Evolutionary conservation across 73 alveolate genomes (phyloP).

Genomic region (Blepharisma japonicum): DNA sequence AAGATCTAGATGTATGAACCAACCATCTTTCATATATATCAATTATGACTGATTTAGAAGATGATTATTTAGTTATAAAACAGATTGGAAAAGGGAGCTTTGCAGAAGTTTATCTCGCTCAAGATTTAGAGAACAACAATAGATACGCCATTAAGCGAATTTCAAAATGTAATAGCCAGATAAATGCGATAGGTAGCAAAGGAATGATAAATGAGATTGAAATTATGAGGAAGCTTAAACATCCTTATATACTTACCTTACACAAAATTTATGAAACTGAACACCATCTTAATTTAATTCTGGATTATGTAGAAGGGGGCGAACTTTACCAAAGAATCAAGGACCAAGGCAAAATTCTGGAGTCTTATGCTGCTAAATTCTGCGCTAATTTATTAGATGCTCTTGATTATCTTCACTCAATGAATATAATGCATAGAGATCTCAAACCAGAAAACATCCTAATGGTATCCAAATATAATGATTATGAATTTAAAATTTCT

Average conservation of each 20-base stretch:
- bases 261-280: not conserved
- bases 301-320: not conserved
- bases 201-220: not conserved
- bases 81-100: constrained; percentile 9
- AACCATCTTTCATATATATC: too few species aligned
- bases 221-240: not conserved
- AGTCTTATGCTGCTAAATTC: constrained; percentile 1
- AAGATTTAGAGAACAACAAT: not conserved
- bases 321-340: not conserved
- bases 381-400: not conserved
- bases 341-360: not conserved
- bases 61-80: not conserved
- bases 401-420: not conserved
- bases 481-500: not conserved
- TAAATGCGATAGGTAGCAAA: not conserved
- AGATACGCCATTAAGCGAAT: not conserved
- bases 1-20: too few species aligned
- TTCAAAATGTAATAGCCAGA: not conserved
- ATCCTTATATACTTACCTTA: not conserved
- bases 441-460: not conserved
- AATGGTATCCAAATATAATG: not conserved
- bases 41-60: not conserved
- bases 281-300: not conserved
- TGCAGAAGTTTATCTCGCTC: not conserved
- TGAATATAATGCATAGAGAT: not conserved